phyloP scores from a whole-genome alignment of 176 grass and related monocot species.

The Musa troglodytarum region DNA sequence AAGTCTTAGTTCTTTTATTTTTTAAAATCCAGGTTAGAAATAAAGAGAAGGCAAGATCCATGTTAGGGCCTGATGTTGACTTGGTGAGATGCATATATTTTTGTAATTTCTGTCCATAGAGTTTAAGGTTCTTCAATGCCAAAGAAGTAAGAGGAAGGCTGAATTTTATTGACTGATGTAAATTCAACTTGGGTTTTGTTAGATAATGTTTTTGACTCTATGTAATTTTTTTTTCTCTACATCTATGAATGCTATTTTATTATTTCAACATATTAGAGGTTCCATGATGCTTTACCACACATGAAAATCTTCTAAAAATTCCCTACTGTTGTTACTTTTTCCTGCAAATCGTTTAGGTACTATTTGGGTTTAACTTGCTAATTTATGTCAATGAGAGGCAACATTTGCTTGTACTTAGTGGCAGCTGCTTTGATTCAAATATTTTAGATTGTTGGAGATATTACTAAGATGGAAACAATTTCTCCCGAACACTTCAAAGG shows the following conservation, averaged over 20 bases:
- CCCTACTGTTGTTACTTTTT: too few species aligned
- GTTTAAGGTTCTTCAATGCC: constrained; percentile 2
- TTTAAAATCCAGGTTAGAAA: constrained; percentile 65
- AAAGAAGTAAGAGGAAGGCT: not conserved
- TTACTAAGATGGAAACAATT: constrained; percentile 68
- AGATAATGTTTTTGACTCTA: not conserved
- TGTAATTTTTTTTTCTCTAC: too few species aligned
- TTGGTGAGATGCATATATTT: constrained; percentile 47
- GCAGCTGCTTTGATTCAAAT: not conserved
- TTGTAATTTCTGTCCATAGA: not conserved
- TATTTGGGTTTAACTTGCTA: not conserved
- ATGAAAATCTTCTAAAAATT: too few species aligned
- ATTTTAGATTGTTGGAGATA: constrained; percentile 70
- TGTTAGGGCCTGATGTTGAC: constrained; percentile 68
- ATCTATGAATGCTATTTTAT: too few species aligned
- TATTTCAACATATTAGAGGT: too few species aligned
- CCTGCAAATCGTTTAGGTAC: not conserved
- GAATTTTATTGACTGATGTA: not conserved
- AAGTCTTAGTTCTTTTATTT: constrained; percentile 11
- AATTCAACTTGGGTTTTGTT: not conserved
- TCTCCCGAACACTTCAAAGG: constrained; percentile 76
- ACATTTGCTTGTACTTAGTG: not conserved
- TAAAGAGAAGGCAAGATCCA: constrained; percentile 75
- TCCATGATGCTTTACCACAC: too few species aligned
- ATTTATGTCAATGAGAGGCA: not conserved